Conservation (phyloP, 176 grass and related monocot species). For the Oryza punctata region DNA sequence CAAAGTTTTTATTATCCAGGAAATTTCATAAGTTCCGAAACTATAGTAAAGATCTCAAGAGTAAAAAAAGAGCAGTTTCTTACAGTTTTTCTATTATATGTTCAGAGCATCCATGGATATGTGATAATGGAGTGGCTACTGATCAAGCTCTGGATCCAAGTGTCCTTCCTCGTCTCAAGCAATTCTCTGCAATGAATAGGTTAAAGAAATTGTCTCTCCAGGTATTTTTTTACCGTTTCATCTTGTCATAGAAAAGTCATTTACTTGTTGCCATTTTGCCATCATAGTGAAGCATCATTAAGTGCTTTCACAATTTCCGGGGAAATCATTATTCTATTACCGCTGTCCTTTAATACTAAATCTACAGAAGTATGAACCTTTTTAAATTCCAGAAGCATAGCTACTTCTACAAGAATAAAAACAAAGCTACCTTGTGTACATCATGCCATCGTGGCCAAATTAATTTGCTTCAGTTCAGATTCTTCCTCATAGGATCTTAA, state of each 20-base stretch:
- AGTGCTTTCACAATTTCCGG: neutral
- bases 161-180: constrained; percentile 47
- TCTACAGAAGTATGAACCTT: neutral
- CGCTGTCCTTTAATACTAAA: neutral
- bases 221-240: constrained; percentile 34
- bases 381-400: neutral
- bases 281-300: constrained; percentile 9
- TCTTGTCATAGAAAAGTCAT: neutral
- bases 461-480: neutral
- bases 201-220: constrained; percentile 65
- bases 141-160: constrained; percentile 50
- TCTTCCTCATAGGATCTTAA: neutral
- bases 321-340: neutral
- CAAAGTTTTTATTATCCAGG: neutral
- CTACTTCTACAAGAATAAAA: constrained; percentile 12
- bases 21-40: neutral
- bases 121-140: constrained; percentile 53
- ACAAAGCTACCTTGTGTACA: neutral
- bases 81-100: constrained; percentile 24
- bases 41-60: constrained; percentile 7
- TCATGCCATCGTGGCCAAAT: neutral
- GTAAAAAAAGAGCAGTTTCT: neutral
- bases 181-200: constrained; percentile 64
- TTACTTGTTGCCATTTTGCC: neutral
- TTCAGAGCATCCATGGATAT: constrained; percentile 74